Conservation (phyloP, 2,329 filamentous ascomycete genomes). For the Orbilia brochopaga region DNA sequence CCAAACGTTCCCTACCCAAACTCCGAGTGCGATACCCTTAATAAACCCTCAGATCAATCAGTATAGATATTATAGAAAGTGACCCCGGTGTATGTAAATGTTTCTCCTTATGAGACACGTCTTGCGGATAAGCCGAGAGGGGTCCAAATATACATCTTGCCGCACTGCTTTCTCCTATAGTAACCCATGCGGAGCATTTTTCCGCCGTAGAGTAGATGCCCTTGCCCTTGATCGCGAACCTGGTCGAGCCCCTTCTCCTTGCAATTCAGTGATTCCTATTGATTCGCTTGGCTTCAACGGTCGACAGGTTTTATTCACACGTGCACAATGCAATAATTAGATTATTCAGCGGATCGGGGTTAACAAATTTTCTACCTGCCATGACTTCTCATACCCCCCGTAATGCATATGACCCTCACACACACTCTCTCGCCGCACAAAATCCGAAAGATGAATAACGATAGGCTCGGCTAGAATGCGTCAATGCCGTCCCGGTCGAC, state of each 20-base stretch:
- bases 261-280: not conserved
- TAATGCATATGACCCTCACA: not conserved
- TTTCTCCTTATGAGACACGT: conserved; percentile 35
- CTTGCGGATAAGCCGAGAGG: conserved; percentile 5
- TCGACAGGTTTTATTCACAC: not conserved
- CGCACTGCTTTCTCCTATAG: not conserved
- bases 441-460: not conserved
- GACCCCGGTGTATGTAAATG: conserved; percentile 5
- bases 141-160: not conserved
- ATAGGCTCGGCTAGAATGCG: not conserved
- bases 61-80: conserved; percentile 10
- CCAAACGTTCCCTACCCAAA: conserved; percentile 12
- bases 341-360: not conserved
- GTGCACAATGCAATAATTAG: not conserved
- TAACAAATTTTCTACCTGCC: not conserved
- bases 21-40: conserved; percentile 43
- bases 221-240: too few relatives aligned
- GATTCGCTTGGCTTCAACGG: not conserved
- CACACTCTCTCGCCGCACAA: too few relatives aligned
- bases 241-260: not conserved
- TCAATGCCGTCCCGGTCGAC: not conserved
- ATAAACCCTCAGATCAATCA: not conserved
- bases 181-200: not conserved
- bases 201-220: not conserved
- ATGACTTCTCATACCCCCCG: not conserved